A percentile compares a stretch with the other conserved stretches of the same genome.
phyloP scores from a whole-genome alignment of 1,284 basidiomycete species.

The Microbotryum saponariae region DNA sequence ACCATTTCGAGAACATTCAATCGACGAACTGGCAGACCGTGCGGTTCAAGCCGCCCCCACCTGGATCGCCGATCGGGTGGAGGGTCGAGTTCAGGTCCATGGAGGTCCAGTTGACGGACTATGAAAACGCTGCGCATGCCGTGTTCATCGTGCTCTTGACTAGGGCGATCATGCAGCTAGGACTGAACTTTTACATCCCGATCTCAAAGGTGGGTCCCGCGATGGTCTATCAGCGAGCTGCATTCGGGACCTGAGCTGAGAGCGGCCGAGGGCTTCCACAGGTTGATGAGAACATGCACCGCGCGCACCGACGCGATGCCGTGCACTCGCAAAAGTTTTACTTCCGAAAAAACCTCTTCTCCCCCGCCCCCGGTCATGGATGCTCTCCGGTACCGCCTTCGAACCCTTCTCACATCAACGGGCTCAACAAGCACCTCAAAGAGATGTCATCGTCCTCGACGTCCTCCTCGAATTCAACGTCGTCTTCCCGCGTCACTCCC shows the following conservation, averaged over 20 bases:
- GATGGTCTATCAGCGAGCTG: background rate
- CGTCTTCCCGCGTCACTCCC: background rate
- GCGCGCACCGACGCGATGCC: constrained; percentile 79
- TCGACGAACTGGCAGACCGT: constrained; percentile 99
- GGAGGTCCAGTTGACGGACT: constrained; percentile 99
- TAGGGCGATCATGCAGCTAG: constrained; percentile 81
- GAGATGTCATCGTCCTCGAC: background rate
- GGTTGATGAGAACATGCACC: constrained; percentile 96
- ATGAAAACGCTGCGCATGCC: constrained; percentile 95
- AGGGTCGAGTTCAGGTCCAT: constrained; percentile 96
- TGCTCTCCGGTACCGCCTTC: constrained; percentile 11
- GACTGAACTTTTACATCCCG: constrained; percentile 91
- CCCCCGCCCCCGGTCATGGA: constrained; percentile 24
- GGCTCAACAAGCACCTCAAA: constrained; percentile 1
- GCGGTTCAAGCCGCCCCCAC: constrained; percentile 95
- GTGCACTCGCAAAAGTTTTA: constrained; percentile 66
- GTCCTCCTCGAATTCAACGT: background rate
- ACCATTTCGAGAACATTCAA: constrained; percentile 99
- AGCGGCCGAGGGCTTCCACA: constrained; percentile 39
- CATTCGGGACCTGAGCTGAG: background rate
- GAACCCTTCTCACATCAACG: background rate
- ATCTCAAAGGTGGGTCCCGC: constrained; percentile 70
- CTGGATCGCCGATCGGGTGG: constrained; percentile 89
- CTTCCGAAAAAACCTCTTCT: constrained; percentile 82
- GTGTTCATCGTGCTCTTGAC: constrained; percentile 91